Base-by-base conservation (phyloP, 106 monocot species). In the Acorus gramineus region DNA sequence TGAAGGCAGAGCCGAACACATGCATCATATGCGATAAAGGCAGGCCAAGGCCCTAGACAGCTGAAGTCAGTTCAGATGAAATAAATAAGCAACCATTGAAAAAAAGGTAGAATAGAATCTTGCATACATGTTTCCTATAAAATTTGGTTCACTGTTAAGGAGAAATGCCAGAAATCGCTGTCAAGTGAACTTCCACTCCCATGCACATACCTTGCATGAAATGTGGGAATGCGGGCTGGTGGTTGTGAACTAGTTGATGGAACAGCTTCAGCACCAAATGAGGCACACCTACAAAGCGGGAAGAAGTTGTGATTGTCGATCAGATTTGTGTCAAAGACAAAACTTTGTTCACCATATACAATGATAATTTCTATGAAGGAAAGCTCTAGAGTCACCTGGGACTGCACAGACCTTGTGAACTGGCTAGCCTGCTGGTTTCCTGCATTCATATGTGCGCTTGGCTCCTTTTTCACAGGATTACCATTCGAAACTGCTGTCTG, bases 11-110 rank as follows among this genome's bases (percentile, higher is more conserved):
- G 77, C 8, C 96, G 80, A 50, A 92, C 82, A 76, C 96, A 98
- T 66, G 96, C 96, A 79, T 98, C 96, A 74, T 98, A 98, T 47
- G 91, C 87, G 76, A 98, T 71, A 11, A 98, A 85, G 54, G 85
- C 85, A 69, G 88, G 73, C 96, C 96, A 98, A n/a, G 81, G 91
- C 8, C 96, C 96, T 76, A 81, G 96, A 43, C 71, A 78, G 79
- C 91, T 98, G 66, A 69, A 44, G 66, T 53, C 4, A 58, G 8
- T 52, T 71, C 62, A 42, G 42, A 62, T 52, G 42, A 8, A 4
- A 55, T 59, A 12, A 42, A 13, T 57, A 71, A 48, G 8, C 2
- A 52, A 64, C 14, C 64, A 47, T 6, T 49, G 4, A 14, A 64
- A 53, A 11, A 78, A 49, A 13, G 11, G 50, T 5, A 11, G 6